A percentile compares a stretch with the other conserved stretches of the same genome.
phyloP scores from a whole-genome alignment of 805 yeast species.

The Teunomyces pallodes region DNA sequence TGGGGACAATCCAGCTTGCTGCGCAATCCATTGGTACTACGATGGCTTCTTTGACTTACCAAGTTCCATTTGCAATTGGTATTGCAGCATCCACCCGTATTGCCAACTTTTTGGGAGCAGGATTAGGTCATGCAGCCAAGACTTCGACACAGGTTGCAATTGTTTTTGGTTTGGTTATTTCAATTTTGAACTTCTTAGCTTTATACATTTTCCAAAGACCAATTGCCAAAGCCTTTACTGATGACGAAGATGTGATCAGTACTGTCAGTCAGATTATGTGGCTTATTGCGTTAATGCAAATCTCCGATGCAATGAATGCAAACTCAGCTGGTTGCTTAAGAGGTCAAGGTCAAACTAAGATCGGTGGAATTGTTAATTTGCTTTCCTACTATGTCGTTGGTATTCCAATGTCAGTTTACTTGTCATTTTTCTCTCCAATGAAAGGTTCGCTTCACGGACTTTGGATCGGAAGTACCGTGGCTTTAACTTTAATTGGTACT shows the following conservation, averaged over 20 bases:
- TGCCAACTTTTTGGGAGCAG: conserved; percentile 56
- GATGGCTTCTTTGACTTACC: conserved; percentile 45
- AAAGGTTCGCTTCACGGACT: conserved; percentile 55
- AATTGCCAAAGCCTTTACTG: conserved; percentile 51
- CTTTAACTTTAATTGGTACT: conserved; percentile 47
- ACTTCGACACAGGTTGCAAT: conserved; percentile 36
- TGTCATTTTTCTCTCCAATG: conserved; percentile 49
- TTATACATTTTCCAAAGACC: conserved; percentile 30
- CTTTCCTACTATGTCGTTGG: conserved; percentile 61
- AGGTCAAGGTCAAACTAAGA: conserved; percentile 72
- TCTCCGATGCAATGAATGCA: conserved; percentile 67
- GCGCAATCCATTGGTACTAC: conserved; percentile 50
- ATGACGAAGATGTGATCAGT: conserved; percentile 54
- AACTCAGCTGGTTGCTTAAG: conserved; percentile 74
- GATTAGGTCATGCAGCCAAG: conserved; percentile 33
- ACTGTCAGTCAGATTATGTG: conserved; percentile 54
- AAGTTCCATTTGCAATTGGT: conserved; percentile 57
- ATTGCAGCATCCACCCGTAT: conserved; percentile 58
- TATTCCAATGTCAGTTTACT: conserved; percentile 54
- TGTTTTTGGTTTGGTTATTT: conserved; percentile 34
- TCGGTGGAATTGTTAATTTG: conserved; percentile 59
- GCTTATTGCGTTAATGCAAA: conserved; percentile 64
- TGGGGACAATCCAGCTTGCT: conserved; percentile 53
- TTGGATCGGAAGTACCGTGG: conserved; percentile 56
- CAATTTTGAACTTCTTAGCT: conserved; percentile 30